phyloP scores from a whole-genome alignment of 192 early-diverging fungal species.

The Allomyces arbusculus region DNA sequence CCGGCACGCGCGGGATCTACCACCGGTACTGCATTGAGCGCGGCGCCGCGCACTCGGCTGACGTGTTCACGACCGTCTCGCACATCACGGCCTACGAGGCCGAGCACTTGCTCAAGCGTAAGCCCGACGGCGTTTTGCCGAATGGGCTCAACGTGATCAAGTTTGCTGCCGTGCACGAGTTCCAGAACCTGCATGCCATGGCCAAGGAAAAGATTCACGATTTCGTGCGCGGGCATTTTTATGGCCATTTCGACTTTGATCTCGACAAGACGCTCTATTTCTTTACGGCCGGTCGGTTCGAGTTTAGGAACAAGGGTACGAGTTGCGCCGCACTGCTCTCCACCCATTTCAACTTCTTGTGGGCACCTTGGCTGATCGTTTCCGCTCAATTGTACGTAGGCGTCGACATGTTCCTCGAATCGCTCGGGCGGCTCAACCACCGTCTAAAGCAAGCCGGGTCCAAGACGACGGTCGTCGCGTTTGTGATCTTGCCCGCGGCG shows the following conservation, averaged over 20 bases:
- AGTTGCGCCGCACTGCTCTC: too few species aligned
- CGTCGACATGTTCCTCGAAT: constrained; percentile 90
- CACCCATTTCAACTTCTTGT: too few species aligned
- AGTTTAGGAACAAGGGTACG: constrained; percentile 79
- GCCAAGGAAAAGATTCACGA: constrained; percentile 88
- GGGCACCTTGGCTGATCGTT: too few species aligned
- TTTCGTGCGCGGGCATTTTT: constrained; percentile 94
- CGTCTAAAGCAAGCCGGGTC: constrained; percentile 64
- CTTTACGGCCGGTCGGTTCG: constrained; percentile 89
- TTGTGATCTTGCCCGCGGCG: constrained; percentile 81
- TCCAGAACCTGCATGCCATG: constrained; percentile 88
- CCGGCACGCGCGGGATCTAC: constrained; percentile 91
- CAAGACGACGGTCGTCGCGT: constrained; percentile 79
- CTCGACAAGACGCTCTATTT: constrained; percentile 92
- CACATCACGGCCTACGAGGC: constrained; percentile 94
- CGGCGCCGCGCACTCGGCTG: constrained; percentile 79
- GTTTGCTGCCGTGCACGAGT: constrained; percentile 92
- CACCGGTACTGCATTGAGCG: constrained; percentile 93
- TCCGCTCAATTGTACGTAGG: constrained; percentile 5
- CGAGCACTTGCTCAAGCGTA: constrained; percentile 80
- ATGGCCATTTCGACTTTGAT: constrained; percentile 91
- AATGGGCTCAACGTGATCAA: constrained; percentile 94
- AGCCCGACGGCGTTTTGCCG: constrained; percentile 89
- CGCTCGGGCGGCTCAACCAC: constrained; percentile 66
- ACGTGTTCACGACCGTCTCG: constrained; percentile 91